Conservation (phyloP, 179 eudicot genomes). For the Drosera spatulata region DNA sequence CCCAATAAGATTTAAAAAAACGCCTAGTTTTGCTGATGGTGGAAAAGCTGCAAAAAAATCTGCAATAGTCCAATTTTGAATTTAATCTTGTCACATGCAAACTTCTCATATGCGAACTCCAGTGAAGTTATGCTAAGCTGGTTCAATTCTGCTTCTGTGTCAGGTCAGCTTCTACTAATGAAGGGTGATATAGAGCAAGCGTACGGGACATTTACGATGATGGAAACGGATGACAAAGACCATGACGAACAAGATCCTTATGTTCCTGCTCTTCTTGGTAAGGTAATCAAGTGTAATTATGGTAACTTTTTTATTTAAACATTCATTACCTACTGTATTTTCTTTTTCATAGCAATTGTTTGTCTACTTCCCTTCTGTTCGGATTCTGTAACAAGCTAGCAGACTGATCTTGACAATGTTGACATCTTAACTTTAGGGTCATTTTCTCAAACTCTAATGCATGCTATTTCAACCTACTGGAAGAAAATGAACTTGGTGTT, state of each 20-base stretch:
- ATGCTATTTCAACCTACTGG: too few species aligned
- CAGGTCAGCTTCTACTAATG: constrained; percentile 92
- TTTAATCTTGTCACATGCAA: too few species aligned
- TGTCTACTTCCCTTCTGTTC: neutral
- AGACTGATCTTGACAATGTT: too few species aligned
- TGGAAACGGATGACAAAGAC: constrained; percentile 62
- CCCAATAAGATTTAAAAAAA: too few species aligned
- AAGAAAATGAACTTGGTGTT: too few species aligned
- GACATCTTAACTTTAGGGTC: too few species aligned
- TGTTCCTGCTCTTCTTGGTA: constrained; percentile 98
- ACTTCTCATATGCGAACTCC: too few species aligned
- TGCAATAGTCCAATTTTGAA: too few species aligned
- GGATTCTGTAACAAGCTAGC: neutral
- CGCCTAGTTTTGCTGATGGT: too few species aligned
- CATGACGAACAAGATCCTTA: constrained; percentile 31
- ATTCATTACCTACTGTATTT: neutral
- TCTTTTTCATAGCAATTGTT: neutral
- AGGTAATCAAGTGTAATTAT: constrained; percentile 34
- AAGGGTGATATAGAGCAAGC: constrained; percentile 95
- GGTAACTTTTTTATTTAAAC: neutral
- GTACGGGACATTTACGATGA: constrained; percentile 56
- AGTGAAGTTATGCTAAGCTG: too few species aligned
- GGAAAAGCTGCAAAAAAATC: too few species aligned
- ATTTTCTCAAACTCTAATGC: too few species aligned
- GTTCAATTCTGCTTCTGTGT: neutral